Evolutionary conservation across 345 rosid species (phyloP), one percentile per base, ranked within the genome.

Genomic region (Schrenkiella parvula): DNA sequence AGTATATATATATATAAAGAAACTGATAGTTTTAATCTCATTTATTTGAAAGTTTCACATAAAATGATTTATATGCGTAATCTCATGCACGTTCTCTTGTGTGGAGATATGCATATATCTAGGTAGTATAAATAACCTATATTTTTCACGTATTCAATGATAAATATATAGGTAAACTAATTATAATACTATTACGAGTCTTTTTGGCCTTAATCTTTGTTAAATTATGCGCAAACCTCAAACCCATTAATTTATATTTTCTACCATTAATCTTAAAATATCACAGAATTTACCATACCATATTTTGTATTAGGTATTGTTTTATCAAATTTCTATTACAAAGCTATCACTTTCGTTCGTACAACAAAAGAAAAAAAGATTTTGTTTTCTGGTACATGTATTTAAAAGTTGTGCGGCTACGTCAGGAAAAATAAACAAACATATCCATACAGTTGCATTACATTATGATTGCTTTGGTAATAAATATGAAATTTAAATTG

Each of bases 61-160:
- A 11, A 32, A 72, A 42, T 42, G 13, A 41, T 42, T 23, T 55
- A 34, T 32, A n/a, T 23, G 32, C 34, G 3, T 74, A 29, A 74
- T 74, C 78, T 38, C 72, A 39, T 66, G 72, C 78, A 74, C 78
- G 72, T 66, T 74, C 67, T 66, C 26, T 28, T 46, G 37, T 54
- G 15, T 8, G 32, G 11, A 63, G 38, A 31, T 34, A 31, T 31
- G 26, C 25, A 18, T n/a, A 35, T 13, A 64, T 52, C 18, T 47
- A 31, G 29, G 28, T n/a, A n/a, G n/a, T n/a, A n/a, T n/a, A n/a
- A n/a, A n/a, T 5, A 51, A 51, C 18, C 29, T 23, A 23, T 13
- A 51, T 14, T 4, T 28, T 3, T 54, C 25, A 32, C 61, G 12
- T 44, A 22, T 12, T 31, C 68, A 26, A 29, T 46, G 28, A 64